These are phyloP conservation scores for slime mould (Dictyostelium discoideum) DNA, from an alignment of 78 protist species.

Conservation along the genomic window DNA sequence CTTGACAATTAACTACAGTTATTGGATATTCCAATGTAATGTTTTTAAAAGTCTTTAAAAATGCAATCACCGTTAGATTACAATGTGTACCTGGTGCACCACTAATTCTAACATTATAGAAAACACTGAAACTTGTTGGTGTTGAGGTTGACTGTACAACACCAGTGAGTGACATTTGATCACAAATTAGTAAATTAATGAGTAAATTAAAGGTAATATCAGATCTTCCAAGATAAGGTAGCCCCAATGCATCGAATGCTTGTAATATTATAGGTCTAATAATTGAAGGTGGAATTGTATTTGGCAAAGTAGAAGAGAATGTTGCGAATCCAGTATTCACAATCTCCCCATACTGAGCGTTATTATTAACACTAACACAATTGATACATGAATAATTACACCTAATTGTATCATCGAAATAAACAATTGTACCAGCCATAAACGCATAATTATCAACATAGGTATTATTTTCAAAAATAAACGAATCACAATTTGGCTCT, in stretches of 20 bases:
- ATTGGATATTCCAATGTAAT: background rate
- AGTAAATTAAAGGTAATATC: background rate
- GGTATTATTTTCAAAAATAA: background rate
- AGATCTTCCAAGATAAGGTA: constrained; percentile 7
- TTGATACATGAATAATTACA: background rate
- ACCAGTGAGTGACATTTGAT: background rate
- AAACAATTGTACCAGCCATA: constrained; percentile 6
- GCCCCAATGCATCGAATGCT: background rate
- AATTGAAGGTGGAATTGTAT: background rate
- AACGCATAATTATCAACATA: background rate
- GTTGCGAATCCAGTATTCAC: background rate
- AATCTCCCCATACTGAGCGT: background rate
- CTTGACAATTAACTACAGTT: background rate
- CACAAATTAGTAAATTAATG: background rate
- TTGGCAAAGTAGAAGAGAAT: background rate
- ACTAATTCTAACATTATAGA: constrained; percentile 24
- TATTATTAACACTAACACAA: background rate
- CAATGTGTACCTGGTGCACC: constrained; percentile 3
- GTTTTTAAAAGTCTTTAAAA: background rate
- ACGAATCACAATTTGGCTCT: background rate
- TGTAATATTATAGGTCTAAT: background rate
- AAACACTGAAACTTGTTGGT: background rate
- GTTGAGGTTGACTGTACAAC: background rate
- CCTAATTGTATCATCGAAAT: background rate
- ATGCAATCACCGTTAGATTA: background rate